Base-by-base conservation (phyloP, 2,329 filamentous ascomycete species). In the Alternaria arborescens region DNA sequence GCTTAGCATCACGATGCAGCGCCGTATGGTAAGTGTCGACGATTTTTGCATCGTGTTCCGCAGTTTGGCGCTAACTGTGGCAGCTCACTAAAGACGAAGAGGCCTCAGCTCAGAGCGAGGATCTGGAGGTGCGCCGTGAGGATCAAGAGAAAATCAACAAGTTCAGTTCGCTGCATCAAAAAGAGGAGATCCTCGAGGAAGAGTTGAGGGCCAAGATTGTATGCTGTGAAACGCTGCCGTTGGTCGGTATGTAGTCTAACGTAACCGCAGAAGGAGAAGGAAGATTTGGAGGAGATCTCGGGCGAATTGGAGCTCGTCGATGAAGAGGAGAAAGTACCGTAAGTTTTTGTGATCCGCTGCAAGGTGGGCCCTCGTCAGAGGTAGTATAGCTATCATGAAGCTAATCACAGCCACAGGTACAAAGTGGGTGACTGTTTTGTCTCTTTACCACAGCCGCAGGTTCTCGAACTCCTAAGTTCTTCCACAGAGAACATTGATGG, bases 101-200 rank as follows among this genome's bases (percentile, higher is more conserved):
- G 81, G 90, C 84, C 59, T 78, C 89, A 60, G 84, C 89, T 20
- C 85, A 85, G 53, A 86, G 88, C 63, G 91, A 95, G 68, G 95
- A 99, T 77, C 90, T 93, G 71, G 92, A 97, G 80, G 95, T 99
- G 60, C 91, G 95, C 62, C 91, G 94, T 74, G 94, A 98, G 79
- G 95, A 99, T 78, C 95, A 99, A 80, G 94, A 98, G 82, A 97
- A 95, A 82, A 99, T 99, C 87, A 99, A 99, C 82, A 90, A 89
- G 67, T 99, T 99, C 85, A 97, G 94, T 80, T 89, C 93, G 44
- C 84, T 99, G 65, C 95, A 99, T 79, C 93, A 96, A 77, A 90
- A 92, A 52, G 91, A 97, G 78, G 85, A 91, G 34, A 80, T 85
- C 3, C 79, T 98, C 4, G 89, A 96, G 76, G 93, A 96, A 48